A percentile compares a stretch with the other conserved stretches of the same genome.
phyloP scores from a whole-genome alignment of 179 eudicot genomes.

The Drosera spatulata region DNA sequence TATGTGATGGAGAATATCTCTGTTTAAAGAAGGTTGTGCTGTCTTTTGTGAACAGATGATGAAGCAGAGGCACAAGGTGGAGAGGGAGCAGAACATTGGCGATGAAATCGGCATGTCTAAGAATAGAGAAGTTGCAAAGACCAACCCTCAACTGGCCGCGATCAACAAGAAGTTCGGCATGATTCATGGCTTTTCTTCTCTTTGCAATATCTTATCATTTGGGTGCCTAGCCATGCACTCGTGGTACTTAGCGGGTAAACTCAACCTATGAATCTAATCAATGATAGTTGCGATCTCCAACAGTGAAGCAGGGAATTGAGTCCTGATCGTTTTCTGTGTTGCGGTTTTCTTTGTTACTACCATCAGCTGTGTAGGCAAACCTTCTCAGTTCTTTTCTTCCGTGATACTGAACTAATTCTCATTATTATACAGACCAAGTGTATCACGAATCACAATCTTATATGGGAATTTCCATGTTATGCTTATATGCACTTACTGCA shows the following conservation, averaged over 20 bases:
- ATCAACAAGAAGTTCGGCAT: conserved; percentile 99
- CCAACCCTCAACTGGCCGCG: conserved; percentile 71
- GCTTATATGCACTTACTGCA: too few relatives aligned
- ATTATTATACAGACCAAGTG: too few relatives aligned
- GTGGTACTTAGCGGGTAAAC: conserved; percentile 83
- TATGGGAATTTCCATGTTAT: too few relatives aligned
- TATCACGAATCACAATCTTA: too few relatives aligned
- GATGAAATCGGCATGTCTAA: conserved; percentile 97
- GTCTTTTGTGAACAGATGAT: conserved; percentile 49
- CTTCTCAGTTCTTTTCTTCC: too few relatives aligned
- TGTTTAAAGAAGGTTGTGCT: neutral
- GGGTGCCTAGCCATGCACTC: conserved; percentile 94
- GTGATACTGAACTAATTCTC: too few relatives aligned
- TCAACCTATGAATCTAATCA: conserved; percentile 26
- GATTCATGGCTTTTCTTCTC: conserved; percentile 89
- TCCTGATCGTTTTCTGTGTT: too few relatives aligned
- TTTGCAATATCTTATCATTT: conserved; percentile 72
- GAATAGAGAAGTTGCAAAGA: conserved; percentile 80
- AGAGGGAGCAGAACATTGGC: conserved; percentile 84
- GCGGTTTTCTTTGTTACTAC: too few relatives aligned
- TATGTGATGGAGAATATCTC: too few relatives aligned
- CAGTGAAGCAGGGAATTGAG: too few relatives aligned
- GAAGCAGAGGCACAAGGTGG: conserved; percentile 95
- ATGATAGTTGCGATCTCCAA: too few relatives aligned
- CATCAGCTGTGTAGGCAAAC: too few relatives aligned